Conservation (phyloP, 495 filamentous ascomycete genomes). For the Neurospora sp. region DNA sequence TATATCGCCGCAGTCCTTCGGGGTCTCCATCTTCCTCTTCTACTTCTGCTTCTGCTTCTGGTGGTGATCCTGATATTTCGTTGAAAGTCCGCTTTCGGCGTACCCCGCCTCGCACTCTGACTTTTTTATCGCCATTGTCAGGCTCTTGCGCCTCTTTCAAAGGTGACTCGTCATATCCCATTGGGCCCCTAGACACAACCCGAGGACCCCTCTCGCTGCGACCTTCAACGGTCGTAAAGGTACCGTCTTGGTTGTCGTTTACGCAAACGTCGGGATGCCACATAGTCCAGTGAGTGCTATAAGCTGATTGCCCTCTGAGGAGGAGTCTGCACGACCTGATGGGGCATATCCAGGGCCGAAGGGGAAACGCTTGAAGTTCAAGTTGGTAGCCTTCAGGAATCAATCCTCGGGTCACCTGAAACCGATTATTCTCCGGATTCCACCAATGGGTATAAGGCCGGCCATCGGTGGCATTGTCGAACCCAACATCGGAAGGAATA, state of each 20-base stretch:
- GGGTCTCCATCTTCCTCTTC: not conserved
- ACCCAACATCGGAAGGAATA: not conserved
- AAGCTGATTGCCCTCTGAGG: not conserved
- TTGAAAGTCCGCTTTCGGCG: not conserved
- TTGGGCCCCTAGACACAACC: not conserved
- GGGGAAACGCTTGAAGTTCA: not conserved
- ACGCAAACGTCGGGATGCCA: not conserved
- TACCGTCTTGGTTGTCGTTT: slow-evolving; percentile 9
- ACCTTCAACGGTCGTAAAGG: not conserved
- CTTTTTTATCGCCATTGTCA: not conserved
- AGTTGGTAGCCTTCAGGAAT: slow-evolving; percentile 9
- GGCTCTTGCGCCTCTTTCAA: not conserved
- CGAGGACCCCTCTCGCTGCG: not conserved
- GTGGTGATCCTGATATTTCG: not conserved
- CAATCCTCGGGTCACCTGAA: slow-evolving; percentile 3
- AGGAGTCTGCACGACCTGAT: slow-evolving; percentile 7
- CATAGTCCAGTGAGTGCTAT: slow-evolving; percentile 7
- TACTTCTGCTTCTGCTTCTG: not conserved
- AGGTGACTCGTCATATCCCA: not conserved
- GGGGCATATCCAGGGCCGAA: slow-evolving; percentile 10
- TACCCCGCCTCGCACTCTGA: not conserved
- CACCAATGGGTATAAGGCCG: slow-evolving; percentile 9
- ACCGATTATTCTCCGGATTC: not conserved
- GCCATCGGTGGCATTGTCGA: not conserved
- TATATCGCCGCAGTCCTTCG: not conserved